Evolutionary conservation across 2,329 filamentous ascomycete species (phyloP).

Genomic region (Trichoderma brevicompactum): DNA sequence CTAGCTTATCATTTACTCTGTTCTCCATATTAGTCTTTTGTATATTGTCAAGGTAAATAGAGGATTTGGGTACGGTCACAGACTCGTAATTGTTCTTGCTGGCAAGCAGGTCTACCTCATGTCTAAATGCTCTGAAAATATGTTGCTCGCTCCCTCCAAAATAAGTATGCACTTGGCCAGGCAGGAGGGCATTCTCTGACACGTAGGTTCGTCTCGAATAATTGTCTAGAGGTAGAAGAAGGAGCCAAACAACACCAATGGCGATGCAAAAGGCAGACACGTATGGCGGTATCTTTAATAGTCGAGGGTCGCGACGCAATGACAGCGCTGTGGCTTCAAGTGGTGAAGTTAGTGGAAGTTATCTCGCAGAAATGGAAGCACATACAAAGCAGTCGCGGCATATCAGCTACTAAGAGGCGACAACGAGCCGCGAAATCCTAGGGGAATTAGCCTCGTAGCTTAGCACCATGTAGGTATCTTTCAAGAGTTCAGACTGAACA

Average conservation of each 20-base stretch:
- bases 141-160: conserved; percentile 96
- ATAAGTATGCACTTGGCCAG: conserved; percentile 96
- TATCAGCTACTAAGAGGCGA: conserved; percentile 1
- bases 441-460: not conserved
- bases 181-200: conserved; percentile 93
- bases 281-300: conserved; percentile 85
- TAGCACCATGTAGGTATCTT: not conserved
- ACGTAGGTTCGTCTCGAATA: conserved; percentile 95
- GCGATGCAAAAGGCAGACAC: conserved; percentile 83
- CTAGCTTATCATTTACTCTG: conserved; percentile 71
- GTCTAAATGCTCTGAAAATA: conserved; percentile 85
- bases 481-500: not conserved
- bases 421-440: not conserved
- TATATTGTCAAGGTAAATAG: not conserved
- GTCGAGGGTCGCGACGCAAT: conserved; percentile 77
- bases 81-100: conserved; percentile 59
- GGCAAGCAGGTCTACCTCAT: conserved; percentile 73
- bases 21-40: conserved; percentile 9
- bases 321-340: conserved; percentile 62
- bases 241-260: conserved; percentile 85
- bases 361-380: not conserved
- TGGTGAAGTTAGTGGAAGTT: conserved; percentile 1
- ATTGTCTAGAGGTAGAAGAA: conserved; percentile 84
- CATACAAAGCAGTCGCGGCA: conserved; percentile 30
- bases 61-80: conserved; percentile 32